Percentiles rank a stretch among this genome's conserved stretches.
phyloP scores from a whole-genome alignment of 352 stramenopile genomes.

The Pilasporangium apinafurcum region DNA sequence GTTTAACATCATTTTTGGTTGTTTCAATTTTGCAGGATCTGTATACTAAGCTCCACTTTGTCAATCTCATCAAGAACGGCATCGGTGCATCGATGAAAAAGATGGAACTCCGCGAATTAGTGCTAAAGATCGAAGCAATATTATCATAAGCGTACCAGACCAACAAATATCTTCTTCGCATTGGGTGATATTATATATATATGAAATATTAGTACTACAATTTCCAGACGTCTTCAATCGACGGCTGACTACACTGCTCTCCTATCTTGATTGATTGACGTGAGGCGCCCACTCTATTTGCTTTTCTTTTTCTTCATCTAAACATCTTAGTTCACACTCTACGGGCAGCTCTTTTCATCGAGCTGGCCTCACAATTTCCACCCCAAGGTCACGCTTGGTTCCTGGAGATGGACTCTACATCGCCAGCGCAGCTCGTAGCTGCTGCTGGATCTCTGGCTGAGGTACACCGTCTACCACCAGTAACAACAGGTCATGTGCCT shows the following conservation, averaged over 20 bases:
- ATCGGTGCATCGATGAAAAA: constrained; percentile 47
- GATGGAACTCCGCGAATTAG: constrained; percentile 48
- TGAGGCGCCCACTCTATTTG: no score
- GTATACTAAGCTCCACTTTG: constrained; percentile 57
- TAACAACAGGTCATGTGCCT: constrained; percentile 50
- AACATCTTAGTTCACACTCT: background rate
- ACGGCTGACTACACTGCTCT: background rate
- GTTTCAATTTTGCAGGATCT: constrained; percentile 16
- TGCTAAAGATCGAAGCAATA: constrained; percentile 54
- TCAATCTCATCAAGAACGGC: constrained; percentile 62
- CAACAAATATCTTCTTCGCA: background rate
- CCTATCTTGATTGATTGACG: constrained; percentile 4
- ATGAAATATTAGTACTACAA: background rate
- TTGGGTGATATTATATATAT: constrained; percentile 1
- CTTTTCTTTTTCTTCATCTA: background rate
- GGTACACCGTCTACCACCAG: constrained; percentile 62
- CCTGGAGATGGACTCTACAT: constrained; percentile 11
- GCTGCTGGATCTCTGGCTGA: constrained; percentile 45
- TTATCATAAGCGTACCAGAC: constrained; percentile 9
- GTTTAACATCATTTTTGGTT: background rate
- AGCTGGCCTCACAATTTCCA: constrained; percentile 18
- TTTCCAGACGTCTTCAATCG: background rate
- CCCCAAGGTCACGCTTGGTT: constrained; percentile 5
- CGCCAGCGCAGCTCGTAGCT: constrained; percentile 42
- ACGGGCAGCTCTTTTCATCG: background rate